Evolutionary conservation across 73 alveolate species (phyloP).

Genomic region (Paramecium octaurelia): DNA sequence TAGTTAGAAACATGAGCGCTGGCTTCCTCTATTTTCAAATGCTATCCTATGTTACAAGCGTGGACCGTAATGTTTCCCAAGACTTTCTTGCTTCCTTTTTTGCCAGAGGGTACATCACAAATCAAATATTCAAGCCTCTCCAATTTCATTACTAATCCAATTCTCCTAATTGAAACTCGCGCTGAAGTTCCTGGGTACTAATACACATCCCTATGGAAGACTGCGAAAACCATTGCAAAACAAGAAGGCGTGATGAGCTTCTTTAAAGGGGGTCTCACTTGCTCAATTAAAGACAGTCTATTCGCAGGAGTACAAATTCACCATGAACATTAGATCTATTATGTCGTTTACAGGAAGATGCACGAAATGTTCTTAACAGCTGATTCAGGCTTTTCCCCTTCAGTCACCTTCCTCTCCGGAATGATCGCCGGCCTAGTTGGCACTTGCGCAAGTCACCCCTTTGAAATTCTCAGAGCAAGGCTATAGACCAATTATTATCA

Average conservation of each 20-base stretch:
- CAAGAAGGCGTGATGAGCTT: slow-evolving; percentile 12
- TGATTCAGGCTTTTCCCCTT: not conserved
- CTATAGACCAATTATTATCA: slow-evolving; percentile 22
- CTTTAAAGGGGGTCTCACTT: slow-evolving; percentile 43
- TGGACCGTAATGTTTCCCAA: not conserved
- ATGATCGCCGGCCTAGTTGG: slow-evolving; percentile 56
- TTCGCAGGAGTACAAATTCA: slow-evolving; percentile 28
- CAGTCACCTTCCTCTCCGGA: slow-evolving; percentile 5
- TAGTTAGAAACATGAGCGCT: slow-evolving; percentile 48
- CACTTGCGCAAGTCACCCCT: slow-evolving; percentile 42
- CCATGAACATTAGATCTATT: not conserved
- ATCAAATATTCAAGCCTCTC: not conserved
- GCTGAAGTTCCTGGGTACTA: slow-evolving; percentile 40
- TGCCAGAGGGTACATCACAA: slow-evolving; percentile 13
- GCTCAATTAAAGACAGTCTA: slow-evolving; percentile 48
- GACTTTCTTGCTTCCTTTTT: slow-evolving; percentile 34
- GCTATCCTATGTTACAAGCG: slow-evolving; percentile 3
- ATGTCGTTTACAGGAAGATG: slow-evolving; percentile 33
- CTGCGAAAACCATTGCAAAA: not conserved
- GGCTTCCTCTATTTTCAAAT: slow-evolving; percentile 40
- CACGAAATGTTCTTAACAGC: not conserved
- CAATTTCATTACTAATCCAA: slow-evolving; percentile 49
- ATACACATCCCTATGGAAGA: not conserved
- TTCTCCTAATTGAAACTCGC: slow-evolving; percentile 36
- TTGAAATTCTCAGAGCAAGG: slow-evolving; percentile 56